A percentile compares a stretch with the other conserved stretches of the same genome.
phyloP scores from a whole-genome alignment of 2,329 filamentous ascomycete species.

The Pseudogymnoascus sp. region DNA sequence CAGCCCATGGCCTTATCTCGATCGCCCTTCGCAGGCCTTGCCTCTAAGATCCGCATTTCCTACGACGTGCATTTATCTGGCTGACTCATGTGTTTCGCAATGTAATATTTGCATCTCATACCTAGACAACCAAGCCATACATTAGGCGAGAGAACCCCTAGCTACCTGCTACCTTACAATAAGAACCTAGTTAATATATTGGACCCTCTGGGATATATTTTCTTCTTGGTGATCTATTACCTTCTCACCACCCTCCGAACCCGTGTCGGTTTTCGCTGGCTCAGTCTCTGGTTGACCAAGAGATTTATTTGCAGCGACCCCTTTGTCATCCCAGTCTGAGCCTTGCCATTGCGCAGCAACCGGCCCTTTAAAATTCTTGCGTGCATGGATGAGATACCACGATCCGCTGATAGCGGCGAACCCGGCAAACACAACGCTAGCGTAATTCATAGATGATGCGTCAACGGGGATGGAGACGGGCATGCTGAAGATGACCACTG shows the following conservation, averaged over 20 bases:
- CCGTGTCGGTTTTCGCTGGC: not conserved
- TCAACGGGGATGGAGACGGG: slow-evolving; percentile 52
- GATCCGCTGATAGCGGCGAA: slow-evolving; percentile 50
- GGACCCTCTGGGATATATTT: not conserved
- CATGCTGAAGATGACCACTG: slow-evolving; percentile 70
- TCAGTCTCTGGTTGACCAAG: not conserved
- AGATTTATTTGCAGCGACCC: not conserved
- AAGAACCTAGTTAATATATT: not conserved
- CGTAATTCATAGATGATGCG: slow-evolving; percentile 55
- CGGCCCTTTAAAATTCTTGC: slow-evolving; percentile 56
- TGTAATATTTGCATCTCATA: not conserved
- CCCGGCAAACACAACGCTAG: slow-evolving; percentile 55
- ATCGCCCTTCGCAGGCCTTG: not conserved
- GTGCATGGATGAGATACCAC: slow-evolving; percentile 56
- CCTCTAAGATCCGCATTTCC: not conserved
- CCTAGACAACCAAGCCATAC: not conserved
- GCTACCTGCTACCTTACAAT: not conserved
- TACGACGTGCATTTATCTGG: not conserved
- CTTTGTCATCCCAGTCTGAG: not conserved
- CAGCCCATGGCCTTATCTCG: not conserved
- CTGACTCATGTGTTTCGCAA: not conserved
- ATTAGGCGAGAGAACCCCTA: not conserved
- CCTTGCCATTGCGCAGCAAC: not conserved
- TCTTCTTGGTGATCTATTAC: not conserved
- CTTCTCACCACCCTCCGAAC: not conserved